Base-by-base conservation (phyloP, 257 asterid genomes). In the Mitragyna speciosa region DNA sequence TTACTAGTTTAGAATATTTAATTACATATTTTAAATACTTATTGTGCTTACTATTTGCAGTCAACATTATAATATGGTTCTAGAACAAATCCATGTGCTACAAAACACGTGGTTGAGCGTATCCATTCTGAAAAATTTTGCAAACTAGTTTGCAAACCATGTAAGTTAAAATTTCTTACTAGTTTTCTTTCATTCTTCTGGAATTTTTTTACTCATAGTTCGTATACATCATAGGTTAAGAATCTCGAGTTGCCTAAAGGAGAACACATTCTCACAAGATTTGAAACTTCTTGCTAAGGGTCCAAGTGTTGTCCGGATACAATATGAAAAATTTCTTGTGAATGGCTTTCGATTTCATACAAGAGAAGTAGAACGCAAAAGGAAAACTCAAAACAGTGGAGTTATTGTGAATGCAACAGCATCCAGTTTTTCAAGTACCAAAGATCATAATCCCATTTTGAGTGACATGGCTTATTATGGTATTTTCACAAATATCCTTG, bases 301-400 rank as follows among this genome's bases (percentile, higher is more conserved):
- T 30, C 66, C 65, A 5, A 52, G 33, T 12, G 7, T 6, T 5
- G 7, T 73, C 2, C 30, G 77, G 15, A 12, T 14, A 15, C 8
- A 8, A 15, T 73, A 49, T 52, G 9, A 30, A 36, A 31, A 73
- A 5, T 49, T 7, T 49, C 15, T 73, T 30, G 47, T 73, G 6
- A 73, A 73, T 47, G 77, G 66, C 12, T 73, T 73, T 51, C 26
- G 4, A 63, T 51, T 73, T 31, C 66, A 51, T 9, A 73, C 64
- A 4, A 51, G 12, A 6, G 77, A 73, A 5, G 17, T 30, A 47
- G 77, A 73, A 7, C 6, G 26, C 3, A 30, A 73, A 52, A 51
- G 64, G 31, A 73, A 73, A 31, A 73, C 66, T 30, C 77, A 73
- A 73, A 73, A 51, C 10, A 51, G 49, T 16, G 28, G 66, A 10